Evolutionary conservation across 306 rosid species (phyloP), one percentile per base, ranked within the genome.

Genomic region (Cajanus cajan): DNA sequence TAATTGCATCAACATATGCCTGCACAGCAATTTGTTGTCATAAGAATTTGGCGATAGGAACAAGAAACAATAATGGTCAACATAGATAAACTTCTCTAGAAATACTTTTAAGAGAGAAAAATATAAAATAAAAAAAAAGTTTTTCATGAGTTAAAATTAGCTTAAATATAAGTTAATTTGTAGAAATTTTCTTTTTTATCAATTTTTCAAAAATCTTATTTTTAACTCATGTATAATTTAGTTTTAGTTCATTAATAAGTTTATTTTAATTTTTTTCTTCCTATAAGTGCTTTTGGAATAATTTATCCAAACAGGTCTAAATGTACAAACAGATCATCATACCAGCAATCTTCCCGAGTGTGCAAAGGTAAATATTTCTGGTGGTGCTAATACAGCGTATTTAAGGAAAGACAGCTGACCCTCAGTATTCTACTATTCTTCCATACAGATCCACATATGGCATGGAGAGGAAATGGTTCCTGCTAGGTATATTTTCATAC

Each of bases 401-500:
- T 88, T 93, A 37, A 96, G 94, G 81, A 96, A 96, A 51, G 99
- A 96, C 59, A 96, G 83, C 84, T 96, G 99, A 71, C 97, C 98
- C 91, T 96, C 99, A 2, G 89, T 89, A 73, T 96, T n/a, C n/a
- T n/a, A n/a, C n/a, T n/a, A n/a, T n/a, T 93, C 88, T 93, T 91
- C 99, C 99, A 96, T 57, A 96, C 87, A 70, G 96, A 91, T 69
- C 99, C 97, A 81, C 94, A 96, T 43, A 96, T 73, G 40, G 97
- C 90, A 82, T 93, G 92, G 57, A 96, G 92, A n/a, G 99, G 99
- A 84, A 96, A 93, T n/a, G 89, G 89, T 70, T 91, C 99, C 99
- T 96, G 84, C 68, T 61, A 66, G 58, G 68, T 54, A 47, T 86
- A 86, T 78, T 52, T 44, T 73, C 86, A 70, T 78, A 12, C 28